phyloP scores from a whole-genome alignment of 805 yeast species.

The Hanseniaspora opuntiae region DNA sequence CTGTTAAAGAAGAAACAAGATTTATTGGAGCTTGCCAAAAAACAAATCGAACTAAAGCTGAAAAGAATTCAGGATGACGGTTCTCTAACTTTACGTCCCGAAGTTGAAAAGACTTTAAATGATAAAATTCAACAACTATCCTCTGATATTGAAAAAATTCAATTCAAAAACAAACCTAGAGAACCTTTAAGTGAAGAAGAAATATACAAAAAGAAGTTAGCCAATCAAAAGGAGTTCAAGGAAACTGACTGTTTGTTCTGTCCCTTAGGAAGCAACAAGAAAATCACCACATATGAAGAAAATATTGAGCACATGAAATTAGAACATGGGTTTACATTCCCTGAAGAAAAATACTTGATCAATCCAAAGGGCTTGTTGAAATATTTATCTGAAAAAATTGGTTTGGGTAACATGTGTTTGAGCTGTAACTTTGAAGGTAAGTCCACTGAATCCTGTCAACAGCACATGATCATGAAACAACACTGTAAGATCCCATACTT shows the following conservation, averaged over 20 bases:
- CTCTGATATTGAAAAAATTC: conserved; percentile 2
- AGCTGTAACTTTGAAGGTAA: conserved; percentile 76
- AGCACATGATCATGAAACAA: conserved; percentile 76
- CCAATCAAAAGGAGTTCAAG: conserved; percentile 34
- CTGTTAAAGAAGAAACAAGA: conserved; percentile 31
- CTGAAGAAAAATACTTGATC: conserved; percentile 61
- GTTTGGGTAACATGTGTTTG: conserved; percentile 81
- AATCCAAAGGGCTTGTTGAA: conserved; percentile 60
- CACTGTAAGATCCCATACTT: conserved; percentile 89
- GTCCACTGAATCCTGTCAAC: conserved; percentile 72
- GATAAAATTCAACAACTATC: conserved; percentile 11
- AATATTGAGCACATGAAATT: conserved; percentile 64
- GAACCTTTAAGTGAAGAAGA: conserved; percentile 28
- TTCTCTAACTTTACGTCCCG: conserved; percentile 6
- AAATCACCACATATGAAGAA: conserved; percentile 30
- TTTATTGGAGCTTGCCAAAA: conserved; percentile 29
- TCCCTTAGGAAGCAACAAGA: conserved; percentile 19
- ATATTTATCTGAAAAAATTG: conserved; percentile 80
- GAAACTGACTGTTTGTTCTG: conserved; percentile 44
- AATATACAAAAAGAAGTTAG: conserved; percentile 29
- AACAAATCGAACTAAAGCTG: conserved; percentile 23
- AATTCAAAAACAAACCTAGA: conserved; percentile 17
- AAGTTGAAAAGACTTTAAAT: conserved; percentile 10
- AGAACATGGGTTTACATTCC: conserved; percentile 73
- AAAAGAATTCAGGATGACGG: conserved; percentile 20